Evolutionary conservation across 2,329 filamentous ascomycete genomes (phyloP).

Genomic region (Spiromastix sp.): DNA sequence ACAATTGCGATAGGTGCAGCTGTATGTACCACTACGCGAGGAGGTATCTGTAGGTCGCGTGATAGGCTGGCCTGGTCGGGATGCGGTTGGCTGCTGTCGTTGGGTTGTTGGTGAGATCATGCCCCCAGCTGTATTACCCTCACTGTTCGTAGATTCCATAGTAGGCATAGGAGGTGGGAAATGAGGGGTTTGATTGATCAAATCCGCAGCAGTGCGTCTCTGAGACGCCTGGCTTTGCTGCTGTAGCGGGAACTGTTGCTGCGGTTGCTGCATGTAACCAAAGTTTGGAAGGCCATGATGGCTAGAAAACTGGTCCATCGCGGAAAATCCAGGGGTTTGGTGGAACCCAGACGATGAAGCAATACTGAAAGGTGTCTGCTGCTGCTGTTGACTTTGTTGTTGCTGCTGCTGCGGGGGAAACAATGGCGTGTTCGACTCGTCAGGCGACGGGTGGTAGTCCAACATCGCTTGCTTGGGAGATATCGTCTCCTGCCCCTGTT

Average conservation of each 20-base stretch:
- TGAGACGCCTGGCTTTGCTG: constrained; percentile 17
- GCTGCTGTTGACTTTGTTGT: constrained; percentile 22
- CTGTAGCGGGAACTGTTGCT: constrained; percentile 7
- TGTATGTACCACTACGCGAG: constrained; percentile 82
- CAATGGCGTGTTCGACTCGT: constrained; percentile 56
- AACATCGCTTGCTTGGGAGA: constrained; percentile 87
- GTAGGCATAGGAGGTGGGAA: constrained; percentile 51
- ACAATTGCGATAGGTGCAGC: constrained; percentile 91
- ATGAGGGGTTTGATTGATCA: constrained; percentile 40
- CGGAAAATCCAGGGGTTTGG: constrained; percentile 15
- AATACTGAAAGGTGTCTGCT: constrained; percentile 6
- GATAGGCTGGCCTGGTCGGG: constrained; percentile 25
- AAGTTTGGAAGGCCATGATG: constrained; percentile 13
- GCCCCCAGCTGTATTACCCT: constrained; percentile 21
- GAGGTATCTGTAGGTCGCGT: constrained; percentile 52
- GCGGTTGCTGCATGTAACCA: constrained; percentile 13
- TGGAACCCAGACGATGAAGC: constrained; percentile 29
- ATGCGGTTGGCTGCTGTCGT: constrained; percentile 22
- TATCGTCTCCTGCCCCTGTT: constrained; percentile 61
- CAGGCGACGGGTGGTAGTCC: constrained; percentile 69
- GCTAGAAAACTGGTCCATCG: constrained; percentile 6
- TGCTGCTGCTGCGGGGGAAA: constrained; percentile 54
- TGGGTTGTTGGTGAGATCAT: constrained; percentile 12
- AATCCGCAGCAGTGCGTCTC: constrained; percentile 20
- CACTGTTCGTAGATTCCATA: constrained; percentile 52